Conservation (phyloP, 176 grass and related monocot genomes). For the Thinopyrum elongatum region DNA sequence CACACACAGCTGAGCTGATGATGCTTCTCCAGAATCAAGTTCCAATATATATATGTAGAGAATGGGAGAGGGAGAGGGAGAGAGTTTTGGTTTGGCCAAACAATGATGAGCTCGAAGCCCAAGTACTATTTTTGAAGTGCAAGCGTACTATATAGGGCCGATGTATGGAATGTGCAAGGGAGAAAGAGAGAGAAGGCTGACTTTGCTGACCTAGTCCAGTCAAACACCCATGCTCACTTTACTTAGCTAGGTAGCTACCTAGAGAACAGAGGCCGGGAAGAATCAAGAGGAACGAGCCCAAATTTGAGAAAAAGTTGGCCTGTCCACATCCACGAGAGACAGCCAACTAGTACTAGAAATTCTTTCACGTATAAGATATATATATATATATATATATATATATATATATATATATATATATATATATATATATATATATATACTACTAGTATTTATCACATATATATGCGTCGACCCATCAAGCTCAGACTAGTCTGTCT, state of each 20-base stretch:
- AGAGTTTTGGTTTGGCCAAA: conserved; percentile 2
- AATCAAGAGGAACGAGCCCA: conserved; percentile 20
- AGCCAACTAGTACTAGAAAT: background rate
- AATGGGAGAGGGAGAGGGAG: background rate
- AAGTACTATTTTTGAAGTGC: conserved; percentile 21
- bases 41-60: background rate
- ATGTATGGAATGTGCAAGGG: conserved; percentile 30
- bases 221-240: conserved; percentile 57
- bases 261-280: background rate
- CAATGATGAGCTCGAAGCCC: background rate
- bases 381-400: background rate
- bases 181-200: conserved; percentile 15
- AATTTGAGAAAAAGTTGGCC: conserved; percentile 18
- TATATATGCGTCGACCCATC: background rate
- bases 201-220: conserved; percentile 71
- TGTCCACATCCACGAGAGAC: conserved; percentile 29
- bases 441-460: no score
- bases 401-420: conserved; percentile 4
- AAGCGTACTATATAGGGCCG: conserved; percentile 22
- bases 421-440: conserved; percentile 8
- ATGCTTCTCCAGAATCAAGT: background rate
- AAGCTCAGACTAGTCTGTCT: background rate
- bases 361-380: background rate
- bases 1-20: no score
- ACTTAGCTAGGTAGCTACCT: conserved; percentile 29